Conservation (phyloP, 169 alveolate genomes). For the Blepharisma undulans region DNA sequence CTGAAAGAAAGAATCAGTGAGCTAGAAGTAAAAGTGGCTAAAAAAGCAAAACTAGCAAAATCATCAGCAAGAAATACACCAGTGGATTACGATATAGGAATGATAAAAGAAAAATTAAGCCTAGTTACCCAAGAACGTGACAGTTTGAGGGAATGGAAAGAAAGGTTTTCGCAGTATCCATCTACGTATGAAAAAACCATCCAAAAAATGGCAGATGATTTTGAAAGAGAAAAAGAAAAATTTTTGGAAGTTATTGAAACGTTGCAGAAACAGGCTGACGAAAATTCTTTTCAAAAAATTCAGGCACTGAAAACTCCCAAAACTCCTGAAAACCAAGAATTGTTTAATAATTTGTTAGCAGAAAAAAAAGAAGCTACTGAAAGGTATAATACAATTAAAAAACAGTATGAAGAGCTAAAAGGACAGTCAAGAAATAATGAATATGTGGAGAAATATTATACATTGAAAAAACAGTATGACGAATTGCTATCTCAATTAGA, state of each 20-base stretch:
- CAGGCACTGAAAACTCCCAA: background rate
- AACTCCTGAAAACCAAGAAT: background rate
- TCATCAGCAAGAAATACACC: background rate
- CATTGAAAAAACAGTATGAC: background rate
- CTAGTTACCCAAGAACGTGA: background rate
- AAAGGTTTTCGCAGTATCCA: background rate
- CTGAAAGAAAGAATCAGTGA: background rate
- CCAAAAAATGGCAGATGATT: background rate
- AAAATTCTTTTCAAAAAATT: background rate
- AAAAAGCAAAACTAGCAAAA: background rate
- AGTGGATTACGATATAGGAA: background rate
- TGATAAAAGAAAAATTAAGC: background rate
- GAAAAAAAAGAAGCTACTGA: background rate
- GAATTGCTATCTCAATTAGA: background rate
- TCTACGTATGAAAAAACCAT: background rate
- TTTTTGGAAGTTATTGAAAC: background rate
- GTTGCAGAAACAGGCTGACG: background rate
- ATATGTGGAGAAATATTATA: background rate
- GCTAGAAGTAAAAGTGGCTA: background rate
- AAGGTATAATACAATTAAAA: background rate
- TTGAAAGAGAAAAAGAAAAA: background rate
- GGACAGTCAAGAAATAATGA: background rate
- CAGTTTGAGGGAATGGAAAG: conserved; percentile 13
- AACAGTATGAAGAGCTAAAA: background rate
- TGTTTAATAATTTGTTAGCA: background rate